phyloP scores from a whole-genome alignment of 805 yeast species.

The Lipomyces starkeyi region DNA sequence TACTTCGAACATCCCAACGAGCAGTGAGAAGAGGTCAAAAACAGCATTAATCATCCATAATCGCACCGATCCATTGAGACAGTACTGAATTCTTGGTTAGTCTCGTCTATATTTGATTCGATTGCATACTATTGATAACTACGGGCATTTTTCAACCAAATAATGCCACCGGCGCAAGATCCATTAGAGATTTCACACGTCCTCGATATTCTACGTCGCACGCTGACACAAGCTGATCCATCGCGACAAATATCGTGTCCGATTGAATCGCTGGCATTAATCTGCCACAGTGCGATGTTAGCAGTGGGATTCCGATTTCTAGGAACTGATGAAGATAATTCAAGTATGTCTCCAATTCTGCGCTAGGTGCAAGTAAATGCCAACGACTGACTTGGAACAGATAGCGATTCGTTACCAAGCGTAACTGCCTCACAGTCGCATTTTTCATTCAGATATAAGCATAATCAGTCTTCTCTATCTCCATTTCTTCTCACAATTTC shows the following conservation, averaged over 20 bases:
- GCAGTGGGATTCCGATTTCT: slow-evolving; percentile 30
- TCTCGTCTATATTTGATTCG: neutral
- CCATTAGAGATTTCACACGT: slow-evolving; percentile 14
- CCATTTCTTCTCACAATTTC: slow-evolving; percentile 25
- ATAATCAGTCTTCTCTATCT: slow-evolving; percentile 26
- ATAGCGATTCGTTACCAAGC: neutral
- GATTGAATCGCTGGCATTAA: slow-evolving; percentile 21
- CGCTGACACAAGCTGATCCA: neutral
- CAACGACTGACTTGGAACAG: neutral
- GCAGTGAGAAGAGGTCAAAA: neutral
- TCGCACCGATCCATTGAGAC: neutral
- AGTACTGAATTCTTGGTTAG: neutral
- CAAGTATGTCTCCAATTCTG: neutral
- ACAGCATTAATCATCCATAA: neutral
- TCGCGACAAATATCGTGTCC: slow-evolving; percentile 12
- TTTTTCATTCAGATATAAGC: slow-evolving; percentile 24
- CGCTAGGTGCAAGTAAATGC: neutral
- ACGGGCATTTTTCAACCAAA: neutral
- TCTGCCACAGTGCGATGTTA: slow-evolving; percentile 28
- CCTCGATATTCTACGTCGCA: slow-evolving; percentile 1
- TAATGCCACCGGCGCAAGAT: neutral
- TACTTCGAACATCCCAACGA: neutral
- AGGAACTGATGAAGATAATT: slow-evolving; percentile 15
- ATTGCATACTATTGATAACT: neutral
- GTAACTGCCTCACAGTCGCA: slow-evolving; percentile 19